These are phyloP conservation scores for Microstegium vimineum DNA, from an alignment of 176 grass and related monocot species.

Conservation along the genomic window DNA sequence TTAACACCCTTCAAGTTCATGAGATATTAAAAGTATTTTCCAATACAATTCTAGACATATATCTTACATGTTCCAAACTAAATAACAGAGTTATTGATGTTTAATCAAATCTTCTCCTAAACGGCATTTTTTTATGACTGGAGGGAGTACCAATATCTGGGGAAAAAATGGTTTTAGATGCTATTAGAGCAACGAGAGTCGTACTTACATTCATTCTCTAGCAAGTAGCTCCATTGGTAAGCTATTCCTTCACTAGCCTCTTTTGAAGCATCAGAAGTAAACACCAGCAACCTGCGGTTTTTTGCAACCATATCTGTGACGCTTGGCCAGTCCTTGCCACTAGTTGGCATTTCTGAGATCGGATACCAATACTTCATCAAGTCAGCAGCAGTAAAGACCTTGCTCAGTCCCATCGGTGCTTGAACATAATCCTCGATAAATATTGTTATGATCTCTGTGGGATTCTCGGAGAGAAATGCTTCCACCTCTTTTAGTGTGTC, in stretches of 20 bases:
- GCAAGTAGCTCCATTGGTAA: conserved; percentile 85
- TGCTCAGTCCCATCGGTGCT: conserved; percentile 73
- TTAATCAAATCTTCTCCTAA: background rate
- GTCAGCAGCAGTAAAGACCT: conserved; percentile 69
- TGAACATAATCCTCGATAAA: conserved; percentile 94
- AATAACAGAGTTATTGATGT: background rate
- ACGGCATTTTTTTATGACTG: background rate
- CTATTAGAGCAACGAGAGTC: background rate
- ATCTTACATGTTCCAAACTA: background rate
- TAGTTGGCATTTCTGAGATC: conserved; percentile 72
- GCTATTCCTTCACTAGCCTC: conserved; percentile 89
- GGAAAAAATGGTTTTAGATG: background rate
- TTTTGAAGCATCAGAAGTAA: conserved; percentile 87
- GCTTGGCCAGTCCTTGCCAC: conserved; percentile 82
- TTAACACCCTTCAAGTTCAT: background rate
- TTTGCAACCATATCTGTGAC: conserved; percentile 84
- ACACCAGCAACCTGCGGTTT: conserved; percentile 75
- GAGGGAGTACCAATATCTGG: background rate
- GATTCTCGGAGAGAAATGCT: conserved; percentile 78
- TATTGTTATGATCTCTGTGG: conserved; percentile 88
- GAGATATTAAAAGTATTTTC: background rate
- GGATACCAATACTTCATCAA: conserved; percentile 90
- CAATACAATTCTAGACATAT: background rate
- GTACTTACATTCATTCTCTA: conserved; percentile 95
- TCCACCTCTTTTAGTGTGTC: conserved; percentile 92